Conservation (phyloP, 441 rosid genomes). For the Dalechampia spathulata region DNA sequence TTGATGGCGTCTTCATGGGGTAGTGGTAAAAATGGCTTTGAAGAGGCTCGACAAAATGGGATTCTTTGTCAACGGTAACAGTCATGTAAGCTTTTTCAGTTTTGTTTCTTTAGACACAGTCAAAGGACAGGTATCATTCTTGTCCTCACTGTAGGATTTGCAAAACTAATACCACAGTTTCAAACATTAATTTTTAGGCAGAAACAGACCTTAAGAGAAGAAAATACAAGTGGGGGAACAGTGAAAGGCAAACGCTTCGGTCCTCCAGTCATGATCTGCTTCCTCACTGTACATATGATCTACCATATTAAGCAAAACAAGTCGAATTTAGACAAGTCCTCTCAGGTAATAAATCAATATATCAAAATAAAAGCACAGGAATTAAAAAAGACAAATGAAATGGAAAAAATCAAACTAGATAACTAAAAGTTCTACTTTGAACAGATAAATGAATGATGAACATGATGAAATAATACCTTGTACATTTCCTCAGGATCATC, state of each 20-base stretch:
- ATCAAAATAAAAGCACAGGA: too few species aligned
- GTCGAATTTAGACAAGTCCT: background rate
- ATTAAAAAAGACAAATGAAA: background rate
- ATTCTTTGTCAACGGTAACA: too few species aligned
- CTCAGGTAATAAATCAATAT: background rate
- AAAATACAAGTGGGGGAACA: constrained; percentile 81
- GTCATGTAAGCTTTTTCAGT: too few species aligned
- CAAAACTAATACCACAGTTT: background rate
- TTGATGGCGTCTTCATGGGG: too few species aligned
- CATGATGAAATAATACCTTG: too few species aligned
- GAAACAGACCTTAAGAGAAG: constrained; percentile 73
- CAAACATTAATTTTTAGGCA: constrained; percentile 10
- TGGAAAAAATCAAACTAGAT: background rate
- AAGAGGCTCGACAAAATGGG: too few species aligned
- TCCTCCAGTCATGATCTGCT: constrained; percentile 81
- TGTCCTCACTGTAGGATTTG: background rate
- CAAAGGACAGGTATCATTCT: background rate
- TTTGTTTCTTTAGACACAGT: too few species aligned
- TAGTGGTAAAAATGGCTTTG: too few species aligned
- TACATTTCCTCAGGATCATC: constrained; percentile 95
- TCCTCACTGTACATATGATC: constrained; percentile 68
- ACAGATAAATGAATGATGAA: too few species aligned
- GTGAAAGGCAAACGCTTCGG: constrained; percentile 80
- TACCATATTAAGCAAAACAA: constrained; percentile 28
- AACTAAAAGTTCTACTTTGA: background rate